These are phyloP conservation scores for Ceratobasidium sp. DNA, from an alignment of 1,284 basidiomycete genomes.

Conservation along the genomic window DNA sequence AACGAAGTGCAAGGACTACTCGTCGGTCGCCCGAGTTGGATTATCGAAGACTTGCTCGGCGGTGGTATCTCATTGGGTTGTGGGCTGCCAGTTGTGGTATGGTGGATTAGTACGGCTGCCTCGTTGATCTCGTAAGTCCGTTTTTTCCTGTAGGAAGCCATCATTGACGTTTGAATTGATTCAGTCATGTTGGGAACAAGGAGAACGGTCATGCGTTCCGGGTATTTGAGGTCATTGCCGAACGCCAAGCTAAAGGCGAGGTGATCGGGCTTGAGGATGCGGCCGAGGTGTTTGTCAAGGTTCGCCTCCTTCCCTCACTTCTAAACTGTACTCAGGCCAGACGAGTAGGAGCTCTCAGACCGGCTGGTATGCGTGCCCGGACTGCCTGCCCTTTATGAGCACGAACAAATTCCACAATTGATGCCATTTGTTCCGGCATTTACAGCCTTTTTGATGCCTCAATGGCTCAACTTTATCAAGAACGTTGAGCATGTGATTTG, in stretches of 20 bases:
- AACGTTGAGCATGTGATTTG: too few species aligned
- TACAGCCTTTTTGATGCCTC: not conserved
- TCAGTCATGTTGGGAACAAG: not conserved
- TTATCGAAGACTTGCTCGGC: constrained; percentile 11
- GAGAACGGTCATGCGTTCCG: constrained; percentile 16
- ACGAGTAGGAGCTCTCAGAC: constrained; percentile 1
- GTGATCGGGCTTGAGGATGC: not conserved
- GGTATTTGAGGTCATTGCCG: not conserved
- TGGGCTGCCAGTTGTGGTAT: not conserved
- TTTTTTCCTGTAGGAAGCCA: not conserved
- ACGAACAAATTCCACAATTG: constrained; percentile 1
- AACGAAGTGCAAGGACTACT: not conserved
- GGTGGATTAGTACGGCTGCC: constrained; percentile 5
- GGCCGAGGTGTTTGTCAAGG: constrained; percentile 1
- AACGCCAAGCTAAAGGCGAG: not conserved
- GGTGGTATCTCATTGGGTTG: constrained; percentile 15
- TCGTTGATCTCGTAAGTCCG: constrained; percentile 3
- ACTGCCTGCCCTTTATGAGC: constrained; percentile 14
- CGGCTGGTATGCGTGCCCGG: constrained; percentile 10
- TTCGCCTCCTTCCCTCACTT: not conserved
- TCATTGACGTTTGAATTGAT: not conserved
- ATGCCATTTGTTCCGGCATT: not conserved
- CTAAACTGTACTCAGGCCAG: not conserved
- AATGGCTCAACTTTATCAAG: not conserved
- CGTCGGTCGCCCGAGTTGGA: constrained; percentile 8